A percentile compares a stretch with the other conserved stretches of the same genome.
These are phyloP conservation scores for Beauveria varroae DNA, from an alignment of 2,329 filamentous ascomycete genomes.

Conservation along the genomic window DNA sequence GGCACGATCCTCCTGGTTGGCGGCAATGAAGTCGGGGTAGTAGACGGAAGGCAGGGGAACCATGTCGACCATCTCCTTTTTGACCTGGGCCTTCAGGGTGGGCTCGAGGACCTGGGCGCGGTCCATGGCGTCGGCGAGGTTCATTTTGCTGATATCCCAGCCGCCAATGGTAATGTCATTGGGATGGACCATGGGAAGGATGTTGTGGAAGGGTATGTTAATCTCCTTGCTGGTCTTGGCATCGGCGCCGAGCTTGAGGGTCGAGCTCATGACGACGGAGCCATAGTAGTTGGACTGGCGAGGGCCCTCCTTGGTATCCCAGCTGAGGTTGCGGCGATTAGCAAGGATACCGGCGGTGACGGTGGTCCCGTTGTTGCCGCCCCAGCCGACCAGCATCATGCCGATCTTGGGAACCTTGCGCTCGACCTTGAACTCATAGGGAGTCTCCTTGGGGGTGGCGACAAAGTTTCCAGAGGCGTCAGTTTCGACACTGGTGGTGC, in stretches of 20 bases:
- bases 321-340: conserved; percentile 77
- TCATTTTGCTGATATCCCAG: conserved; percentile 93
- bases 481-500: conserved; percentile 76
- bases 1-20: conserved; percentile 94
- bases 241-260: conserved; percentile 91
- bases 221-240: conserved; percentile 77
- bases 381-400: conserved; percentile 96
- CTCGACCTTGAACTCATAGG: conserved; percentile 97
- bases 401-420: conserved; percentile 88
- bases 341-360: conserved; percentile 96
- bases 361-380: conserved; percentile 96
- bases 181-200: conserved; percentile 94
- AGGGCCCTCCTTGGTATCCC: conserved; percentile 89
- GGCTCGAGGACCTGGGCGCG: conserved; percentile 92
- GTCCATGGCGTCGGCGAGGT: conserved; percentile 88
- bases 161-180: conserved; percentile 92
- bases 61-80: conserved; percentile 88
- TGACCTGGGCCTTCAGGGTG: conserved; percentile 80
- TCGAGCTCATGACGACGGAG: conserved; percentile 94
- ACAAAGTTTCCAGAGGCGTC: conserved; percentile 68
- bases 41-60: conserved; percentile 90
- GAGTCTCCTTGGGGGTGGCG: conserved; percentile 77
- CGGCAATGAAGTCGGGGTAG: conserved; percentile 98
- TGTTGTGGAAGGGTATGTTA: conserved; percentile 91
- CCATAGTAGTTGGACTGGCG: conserved; percentile 95